These are phyloP conservation scores for Podospora didyma DNA, from an alignment of 495 filamentous ascomycete genomes.

Conservation along the genomic window DNA sequence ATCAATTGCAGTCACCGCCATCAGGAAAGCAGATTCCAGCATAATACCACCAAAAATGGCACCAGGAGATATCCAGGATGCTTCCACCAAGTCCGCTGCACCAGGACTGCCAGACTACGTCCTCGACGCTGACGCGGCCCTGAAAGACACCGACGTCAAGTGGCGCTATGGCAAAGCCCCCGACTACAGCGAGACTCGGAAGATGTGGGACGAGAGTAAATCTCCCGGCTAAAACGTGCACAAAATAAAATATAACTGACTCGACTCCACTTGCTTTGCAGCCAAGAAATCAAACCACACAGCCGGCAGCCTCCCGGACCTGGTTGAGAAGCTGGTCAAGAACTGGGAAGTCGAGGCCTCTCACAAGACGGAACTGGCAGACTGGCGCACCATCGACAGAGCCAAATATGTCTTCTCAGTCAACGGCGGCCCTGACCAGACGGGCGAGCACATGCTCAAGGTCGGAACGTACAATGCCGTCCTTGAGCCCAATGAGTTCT, in stretches of 20 bases:
- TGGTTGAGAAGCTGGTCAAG: constrained; percentile 67
- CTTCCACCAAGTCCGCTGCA: neutral
- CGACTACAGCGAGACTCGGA: constrained; percentile 57
- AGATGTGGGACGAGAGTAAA: constrained; percentile 48
- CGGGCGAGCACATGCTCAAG: constrained; percentile 60
- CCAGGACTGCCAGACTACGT: constrained; percentile 52
- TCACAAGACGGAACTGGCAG: constrained; percentile 54
- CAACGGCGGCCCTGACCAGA: constrained; percentile 52
- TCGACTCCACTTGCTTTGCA: constrained; percentile 18
- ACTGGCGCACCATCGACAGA: constrained; percentile 61
- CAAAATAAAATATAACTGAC: neutral
- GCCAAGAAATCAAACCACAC: constrained; percentile 53
- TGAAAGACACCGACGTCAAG: constrained; percentile 45
- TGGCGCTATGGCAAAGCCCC: constrained; percentile 59
- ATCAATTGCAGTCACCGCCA: no score
- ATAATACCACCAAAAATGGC: no score
- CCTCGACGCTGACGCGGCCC: constrained; percentile 54
- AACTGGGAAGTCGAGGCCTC: constrained; percentile 71
- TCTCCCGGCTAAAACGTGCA: constrained; percentile 1
- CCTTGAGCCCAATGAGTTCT: constrained; percentile 56
- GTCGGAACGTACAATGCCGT: constrained; percentile 68
- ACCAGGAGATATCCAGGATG: no score
- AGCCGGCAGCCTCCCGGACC: constrained; percentile 49
- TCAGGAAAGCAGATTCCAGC: no score
- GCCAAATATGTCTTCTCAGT: constrained; percentile 56